Conservation (phyloP, 2,329 filamentous ascomycete species). For the Nothophoma quercina region DNA sequence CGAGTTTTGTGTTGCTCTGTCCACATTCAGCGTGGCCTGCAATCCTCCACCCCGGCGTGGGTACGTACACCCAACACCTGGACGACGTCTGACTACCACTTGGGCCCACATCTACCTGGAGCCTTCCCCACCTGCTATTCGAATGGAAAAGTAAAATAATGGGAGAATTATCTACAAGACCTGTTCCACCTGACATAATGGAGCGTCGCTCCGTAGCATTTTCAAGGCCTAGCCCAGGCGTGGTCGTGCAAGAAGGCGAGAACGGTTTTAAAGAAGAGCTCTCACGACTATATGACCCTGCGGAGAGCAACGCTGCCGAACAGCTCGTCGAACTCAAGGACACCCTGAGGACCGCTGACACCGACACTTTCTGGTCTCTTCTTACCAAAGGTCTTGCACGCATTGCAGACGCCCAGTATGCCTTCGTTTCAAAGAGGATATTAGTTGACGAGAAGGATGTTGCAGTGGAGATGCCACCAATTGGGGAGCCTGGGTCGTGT, state of each 20-base stretch:
- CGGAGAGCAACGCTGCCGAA: constrained; percentile 69
- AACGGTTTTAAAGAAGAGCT: constrained; percentile 52
- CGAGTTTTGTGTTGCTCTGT: constrained; percentile 13
- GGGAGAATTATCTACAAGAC: constrained; percentile 38
- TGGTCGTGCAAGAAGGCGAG: constrained; percentile 55
- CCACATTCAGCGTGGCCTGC: constrained; percentile 14
- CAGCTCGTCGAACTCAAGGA: constrained; percentile 67
- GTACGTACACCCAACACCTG: constrained; percentile 1
- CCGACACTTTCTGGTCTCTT: constrained; percentile 69
- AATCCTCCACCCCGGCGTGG: constrained; percentile 8
- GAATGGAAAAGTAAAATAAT: constrained; percentile 39
- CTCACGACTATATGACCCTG: constrained; percentile 44
- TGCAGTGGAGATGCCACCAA: constrained; percentile 66
- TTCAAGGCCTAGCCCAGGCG: constrained; percentile 50
- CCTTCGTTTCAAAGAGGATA: constrained; percentile 72
- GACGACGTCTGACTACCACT: constrained; percentile 22
- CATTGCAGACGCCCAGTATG: constrained; percentile 71
- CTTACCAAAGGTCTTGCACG: constrained; percentile 70
- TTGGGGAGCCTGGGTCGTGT: constrained; percentile 68
- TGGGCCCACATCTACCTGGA: constrained; percentile 22
- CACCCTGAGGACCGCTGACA: constrained; percentile 60
- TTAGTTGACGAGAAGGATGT: constrained; percentile 65
- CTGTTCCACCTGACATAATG: constrained; percentile 49
- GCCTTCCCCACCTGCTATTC: constrained; percentile 20
- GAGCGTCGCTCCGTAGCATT: constrained; percentile 55